Conservation (phyloP, 345 rosid species). For the Salix arbutifolia region DNA sequence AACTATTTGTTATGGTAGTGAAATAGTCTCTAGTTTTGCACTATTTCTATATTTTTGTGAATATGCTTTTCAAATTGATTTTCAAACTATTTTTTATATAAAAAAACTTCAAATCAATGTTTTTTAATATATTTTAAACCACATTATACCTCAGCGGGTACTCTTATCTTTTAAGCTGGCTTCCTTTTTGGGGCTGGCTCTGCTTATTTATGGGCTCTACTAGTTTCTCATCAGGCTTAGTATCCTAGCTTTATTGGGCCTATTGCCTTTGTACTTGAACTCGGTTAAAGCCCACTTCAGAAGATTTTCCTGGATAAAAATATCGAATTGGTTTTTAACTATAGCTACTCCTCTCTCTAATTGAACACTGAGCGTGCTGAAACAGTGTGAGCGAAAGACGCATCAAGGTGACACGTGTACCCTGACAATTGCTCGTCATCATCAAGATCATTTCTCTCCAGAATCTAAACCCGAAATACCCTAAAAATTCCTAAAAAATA, state of each 20-base stretch:
- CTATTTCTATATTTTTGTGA: too few relatives aligned
- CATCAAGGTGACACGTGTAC: not conserved
- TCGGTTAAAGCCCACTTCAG: not conserved
- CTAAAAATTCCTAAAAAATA: constrained; percentile 13
- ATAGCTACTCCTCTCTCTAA: not conserved
- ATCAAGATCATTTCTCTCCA: not conserved
- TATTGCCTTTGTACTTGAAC: not conserved
- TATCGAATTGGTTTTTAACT: not conserved
- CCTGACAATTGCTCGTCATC: not conserved
- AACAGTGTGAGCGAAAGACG: not conserved
- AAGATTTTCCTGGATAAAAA: not conserved
- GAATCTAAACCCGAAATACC: not conserved
- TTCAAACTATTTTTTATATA: too few relatives aligned
- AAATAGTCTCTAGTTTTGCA: too few relatives aligned
- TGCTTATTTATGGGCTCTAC: too few relatives aligned
- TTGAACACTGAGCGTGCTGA: not conserved
- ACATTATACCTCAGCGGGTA: too few relatives aligned
- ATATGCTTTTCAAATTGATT: too few relatives aligned
- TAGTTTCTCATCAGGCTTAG: not conserved
- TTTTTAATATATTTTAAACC: too few relatives aligned
- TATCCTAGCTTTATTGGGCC: not conserved
- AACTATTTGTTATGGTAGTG: too few relatives aligned
- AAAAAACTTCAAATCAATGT: too few relatives aligned
- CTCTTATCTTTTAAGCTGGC: too few relatives aligned
- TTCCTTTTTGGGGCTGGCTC: too few relatives aligned